Percentiles rank a stretch among this genome's conserved stretches.
phyloP scores from a whole-genome alignment of 306 rosid species.

The Ormosia emarginata region DNA sequence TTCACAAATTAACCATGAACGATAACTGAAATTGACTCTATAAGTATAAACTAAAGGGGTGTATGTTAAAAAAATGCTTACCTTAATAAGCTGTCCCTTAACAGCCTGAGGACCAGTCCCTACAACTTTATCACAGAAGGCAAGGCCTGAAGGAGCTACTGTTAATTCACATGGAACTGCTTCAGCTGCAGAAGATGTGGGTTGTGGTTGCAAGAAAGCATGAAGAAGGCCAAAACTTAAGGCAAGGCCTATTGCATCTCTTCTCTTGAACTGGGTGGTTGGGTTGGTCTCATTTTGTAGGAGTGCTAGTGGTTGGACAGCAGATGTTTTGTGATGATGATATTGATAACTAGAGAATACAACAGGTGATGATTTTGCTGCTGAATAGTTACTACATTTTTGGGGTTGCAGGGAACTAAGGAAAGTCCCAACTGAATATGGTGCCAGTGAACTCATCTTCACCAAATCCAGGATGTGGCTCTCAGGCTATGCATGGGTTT shows the following conservation, averaged over 20 bases:
- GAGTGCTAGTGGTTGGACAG: not conserved
- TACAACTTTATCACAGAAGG: constrained; percentile 72
- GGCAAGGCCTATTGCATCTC: constrained; percentile 57
- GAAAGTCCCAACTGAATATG: constrained; percentile 23
- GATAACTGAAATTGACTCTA: not conserved
- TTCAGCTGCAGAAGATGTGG: constrained; percentile 41
- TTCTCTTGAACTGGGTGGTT: constrained; percentile 27
- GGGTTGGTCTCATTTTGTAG: constrained; percentile 19
- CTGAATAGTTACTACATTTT: not conserved
- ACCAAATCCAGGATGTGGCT: not conserved
- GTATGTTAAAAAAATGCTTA: not conserved
- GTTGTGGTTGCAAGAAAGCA: constrained; percentile 3
- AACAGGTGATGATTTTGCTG: constrained; percentile 21
- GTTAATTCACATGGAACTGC: constrained; percentile 52
- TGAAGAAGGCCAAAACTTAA: constrained; percentile 43
- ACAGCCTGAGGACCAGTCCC: constrained; percentile 72
- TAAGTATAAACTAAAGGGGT: not conserved
- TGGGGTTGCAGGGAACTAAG: not conserved
- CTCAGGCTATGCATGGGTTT: not conserved
- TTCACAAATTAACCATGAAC: not conserved
- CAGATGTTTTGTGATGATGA: not conserved
- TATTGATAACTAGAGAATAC: not conserved
- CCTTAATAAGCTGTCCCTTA: constrained; percentile 90
- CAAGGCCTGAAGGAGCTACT: constrained; percentile 78
- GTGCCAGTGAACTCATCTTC: constrained; percentile 22